These are phyloP conservation scores for Umbellularia californica DNA, from an alignment of 164 flowering plant species.

Conservation along the genomic window DNA sequence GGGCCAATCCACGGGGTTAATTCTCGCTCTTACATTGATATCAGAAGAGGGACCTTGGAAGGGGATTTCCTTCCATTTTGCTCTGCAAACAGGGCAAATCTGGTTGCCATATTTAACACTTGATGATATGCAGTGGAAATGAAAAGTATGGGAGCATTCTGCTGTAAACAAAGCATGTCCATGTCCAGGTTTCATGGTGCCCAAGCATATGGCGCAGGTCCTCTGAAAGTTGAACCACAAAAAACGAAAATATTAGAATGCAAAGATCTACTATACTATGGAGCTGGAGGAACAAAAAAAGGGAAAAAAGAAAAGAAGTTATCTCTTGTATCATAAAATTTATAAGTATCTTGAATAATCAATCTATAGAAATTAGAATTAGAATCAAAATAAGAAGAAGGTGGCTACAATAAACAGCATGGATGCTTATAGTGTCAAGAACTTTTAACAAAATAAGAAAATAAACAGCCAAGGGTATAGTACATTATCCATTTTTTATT, in stretches of 20 bases:
- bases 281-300: not conserved
- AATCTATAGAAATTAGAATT: too few relatives aligned
- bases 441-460: too few relatives aligned
- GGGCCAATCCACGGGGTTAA: conserved; percentile 36
- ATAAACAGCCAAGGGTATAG: too few relatives aligned
- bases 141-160: conserved; percentile 92
- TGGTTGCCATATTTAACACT: conserved; percentile 90
- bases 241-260: not conserved
- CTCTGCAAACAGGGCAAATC: conserved; percentile 88
- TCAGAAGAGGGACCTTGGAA: conserved; percentile 46
- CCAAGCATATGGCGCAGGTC: conserved; percentile 85
- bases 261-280: not conserved
- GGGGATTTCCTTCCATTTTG: conserved; percentile 93
- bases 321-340: too few relatives aligned
- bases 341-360: too few relatives aligned
- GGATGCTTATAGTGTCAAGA: too few relatives aligned
- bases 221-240: conserved; percentile 39
- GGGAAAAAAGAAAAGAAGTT: not conserved
- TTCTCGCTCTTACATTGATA: conserved; percentile 36
- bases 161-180: conserved; percentile 97
- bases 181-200: conserved; percentile 67
- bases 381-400: too few relatives aligned
- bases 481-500: too few relatives aligned
- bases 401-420: too few relatives aligned
- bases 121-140: conserved; percentile 87